A percentile compares a stretch with the other conserved stretches of the same genome.
phyloP scores from a whole-genome alignment of 2,329 filamentous ascomycete species.

The Epichloe sp. region DNA sequence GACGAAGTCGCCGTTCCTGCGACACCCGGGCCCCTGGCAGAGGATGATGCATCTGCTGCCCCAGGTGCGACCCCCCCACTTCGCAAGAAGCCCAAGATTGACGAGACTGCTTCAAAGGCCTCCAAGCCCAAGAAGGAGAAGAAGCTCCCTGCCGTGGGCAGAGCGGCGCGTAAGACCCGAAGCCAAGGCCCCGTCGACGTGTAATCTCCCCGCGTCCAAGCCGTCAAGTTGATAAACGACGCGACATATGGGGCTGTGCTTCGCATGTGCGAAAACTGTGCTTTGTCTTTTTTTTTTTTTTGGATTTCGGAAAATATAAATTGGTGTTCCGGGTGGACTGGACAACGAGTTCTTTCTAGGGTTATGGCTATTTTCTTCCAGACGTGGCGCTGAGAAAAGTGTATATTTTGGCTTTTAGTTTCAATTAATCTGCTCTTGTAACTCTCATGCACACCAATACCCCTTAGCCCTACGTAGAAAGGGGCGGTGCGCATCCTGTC shows the following conservation, averaged over 20 bases:
- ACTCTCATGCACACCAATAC: too few relatives aligned
- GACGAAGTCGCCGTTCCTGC: conserved; percentile 15
- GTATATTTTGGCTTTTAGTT: too few relatives aligned
- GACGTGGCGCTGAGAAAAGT: too few relatives aligned
- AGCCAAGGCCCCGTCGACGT: conserved; percentile 27
- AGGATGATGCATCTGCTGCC: conserved; percentile 11
- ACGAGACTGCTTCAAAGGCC: conserved; percentile 17
- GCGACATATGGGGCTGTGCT: neutral
- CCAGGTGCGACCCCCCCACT: conserved; percentile 7
- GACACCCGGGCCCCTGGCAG: conserved; percentile 4
- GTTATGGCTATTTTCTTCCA: too few relatives aligned
- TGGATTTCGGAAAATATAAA: too few relatives aligned
- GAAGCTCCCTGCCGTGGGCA: conserved; percentile 21
- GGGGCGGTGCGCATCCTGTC: too few relatives aligned
- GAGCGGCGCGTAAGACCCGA: conserved; percentile 28
- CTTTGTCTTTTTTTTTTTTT: neutral
- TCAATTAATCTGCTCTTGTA: too few relatives aligned
- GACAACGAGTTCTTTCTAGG: too few relatives aligned
- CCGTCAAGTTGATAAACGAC: neutral
- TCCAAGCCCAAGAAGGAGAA: conserved; percentile 23
- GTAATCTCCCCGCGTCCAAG: neutral
- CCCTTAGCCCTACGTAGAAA: too few relatives aligned
- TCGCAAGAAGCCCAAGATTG: conserved; percentile 29
- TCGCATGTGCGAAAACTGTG: neutral
- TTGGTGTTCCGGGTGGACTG: too few relatives aligned